phyloP scores from a whole-genome alignment of 2,329 filamentous ascomycete genomes.

The Xylariaceae sp. region DNA sequence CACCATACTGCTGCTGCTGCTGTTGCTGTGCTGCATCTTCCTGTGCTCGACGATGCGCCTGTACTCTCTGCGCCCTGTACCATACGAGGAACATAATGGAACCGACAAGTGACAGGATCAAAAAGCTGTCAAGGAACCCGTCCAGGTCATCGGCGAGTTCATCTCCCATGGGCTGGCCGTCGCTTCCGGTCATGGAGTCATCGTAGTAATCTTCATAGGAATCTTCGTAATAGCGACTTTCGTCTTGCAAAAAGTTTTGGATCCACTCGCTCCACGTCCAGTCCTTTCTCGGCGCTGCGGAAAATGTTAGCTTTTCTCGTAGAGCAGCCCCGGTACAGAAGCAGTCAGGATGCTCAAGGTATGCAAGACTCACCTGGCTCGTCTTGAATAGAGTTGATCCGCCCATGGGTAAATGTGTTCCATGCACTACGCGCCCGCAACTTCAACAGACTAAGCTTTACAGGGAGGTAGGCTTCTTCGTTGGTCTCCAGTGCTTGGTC shows the following conservation, averaged over 20 bases:
- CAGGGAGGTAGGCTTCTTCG: constrained; percentile 86
- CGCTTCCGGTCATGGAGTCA: constrained; percentile 50
- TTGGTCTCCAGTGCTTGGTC: constrained; percentile 90
- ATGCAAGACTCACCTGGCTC: constrained; percentile 62
- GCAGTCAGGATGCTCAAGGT: constrained; percentile 1
- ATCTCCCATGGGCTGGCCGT: constrained; percentile 48
- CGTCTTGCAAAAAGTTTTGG: constrained; percentile 71
- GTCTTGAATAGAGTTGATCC: constrained; percentile 85
- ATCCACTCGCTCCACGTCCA: constrained; percentile 85
- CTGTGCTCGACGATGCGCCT: constrained; percentile 37
- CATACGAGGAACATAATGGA: constrained; percentile 74
- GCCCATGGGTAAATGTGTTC: constrained; percentile 89
- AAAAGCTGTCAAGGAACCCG: constrained; percentile 73
- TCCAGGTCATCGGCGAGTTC: constrained; percentile 65
- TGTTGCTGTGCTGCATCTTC: constrained; percentile 11
- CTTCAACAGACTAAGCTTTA: constrained; percentile 82
- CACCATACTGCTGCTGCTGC: constrained; percentile 3
- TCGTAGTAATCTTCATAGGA: constrained; percentile 52
- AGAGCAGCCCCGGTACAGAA: too few relatives aligned
- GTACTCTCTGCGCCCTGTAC: constrained; percentile 68
- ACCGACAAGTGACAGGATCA: constrained; percentile 74
- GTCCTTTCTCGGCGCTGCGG: constrained; percentile 59
- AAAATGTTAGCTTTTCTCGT: constrained; percentile 32
- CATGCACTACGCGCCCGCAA: constrained; percentile 81
- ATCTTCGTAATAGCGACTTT: constrained; percentile 58